Base-by-base conservation (phyloP, 2,329 filamentous ascomycete genomes). In the Trichoderma sp. region DNA sequence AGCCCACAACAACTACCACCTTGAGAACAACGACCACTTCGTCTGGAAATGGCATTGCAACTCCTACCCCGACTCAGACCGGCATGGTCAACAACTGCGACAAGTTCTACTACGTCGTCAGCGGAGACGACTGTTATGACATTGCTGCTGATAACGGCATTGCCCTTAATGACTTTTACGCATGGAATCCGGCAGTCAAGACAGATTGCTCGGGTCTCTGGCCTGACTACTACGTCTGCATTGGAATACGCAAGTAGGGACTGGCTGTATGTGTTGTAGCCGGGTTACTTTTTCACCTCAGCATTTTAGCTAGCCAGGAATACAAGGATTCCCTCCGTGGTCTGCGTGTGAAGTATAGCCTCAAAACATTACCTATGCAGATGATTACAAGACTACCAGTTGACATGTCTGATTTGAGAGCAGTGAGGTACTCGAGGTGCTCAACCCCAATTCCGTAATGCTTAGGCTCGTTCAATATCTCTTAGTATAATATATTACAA, bases 61-160 rank as follows among this genome's bases (percentile, higher is more conserved):
- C 55, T n/a, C 55, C 55, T 5, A 58, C 55, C 7, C 55, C 55
- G 3, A 58, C 39, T 9, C 55, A 58, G 21, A 45, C 39, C 12
- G 55, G 55, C 39, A 58, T 58, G 39, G 43, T 47, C 2, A 30
- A 24, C 1, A 41, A 28, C 12, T 58, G 55, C 9, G 15, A 44
- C n/a, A 30, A 45, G 10, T 58, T 58, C 10, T 58, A 58, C 41
- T 15, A 58, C 17, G 55, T 58, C 7, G 30, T 24, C 7, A 24
- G 10, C n/a, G 39, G 54, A 41, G 54, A 57, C 10, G 54, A 39
- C 14, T 57, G 54, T 4, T n/a, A 14, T 6, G 21, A 30, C 26
- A 57, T 57, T 57, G 54, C 54, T 2, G 39, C 54, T 5, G 54
- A 57, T 19, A 28, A 28, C 10, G n/a, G n/a, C n/a, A 57, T 57